These are phyloP conservation scores for Wickerhamomyces bisporus DNA, from an alignment of 805 yeast species.

Conservation along the genomic window DNA sequence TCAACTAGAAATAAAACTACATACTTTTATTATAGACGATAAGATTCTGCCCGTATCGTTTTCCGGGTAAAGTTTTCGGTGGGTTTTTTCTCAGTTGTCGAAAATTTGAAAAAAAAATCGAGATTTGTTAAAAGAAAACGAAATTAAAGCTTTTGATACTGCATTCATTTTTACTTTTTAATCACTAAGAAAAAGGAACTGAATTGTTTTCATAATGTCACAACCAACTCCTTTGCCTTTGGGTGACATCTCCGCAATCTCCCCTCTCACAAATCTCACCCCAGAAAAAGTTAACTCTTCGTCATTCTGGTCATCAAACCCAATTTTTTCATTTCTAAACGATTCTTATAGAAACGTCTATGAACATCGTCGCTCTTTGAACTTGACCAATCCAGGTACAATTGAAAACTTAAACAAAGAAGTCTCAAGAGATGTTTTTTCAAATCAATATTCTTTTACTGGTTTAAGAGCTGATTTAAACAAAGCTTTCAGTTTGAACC, in stretches of 20 bases:
- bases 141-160: too few species aligned
- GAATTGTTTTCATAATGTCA: slow-evolving; percentile 19
- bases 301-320: slow-evolving; percentile 76
- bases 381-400: slow-evolving; percentile 89
- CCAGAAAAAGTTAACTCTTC: slow-evolving; percentile 47
- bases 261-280: slow-evolving; percentile 55
- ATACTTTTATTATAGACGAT: too few species aligned
- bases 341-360: slow-evolving; percentile 67
- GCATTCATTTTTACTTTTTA: too few species aligned
- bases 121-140: too few species aligned
- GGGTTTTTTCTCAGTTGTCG: slow-evolving; percentile 1
- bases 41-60: not conserved
- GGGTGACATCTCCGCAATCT: slow-evolving; percentile 57
- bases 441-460: slow-evolving; percentile 84
- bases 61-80: slow-evolving; percentile 1
- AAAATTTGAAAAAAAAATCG: not conserved
- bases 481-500: slow-evolving; percentile 85
- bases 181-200: not conserved
- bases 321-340: slow-evolving; percentile 72
- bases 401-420: slow-evolving; percentile 91
- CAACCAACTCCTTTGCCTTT: slow-evolving; percentile 41
- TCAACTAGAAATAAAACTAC: too few species aligned
- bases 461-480: slow-evolving; percentile 96
- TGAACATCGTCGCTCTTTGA: slow-evolving; percentile 76
- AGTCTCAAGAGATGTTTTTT: slow-evolving; percentile 88